Evolutionary conservation across 805 yeast species (phyloP).

Genomic region (Wickerhamiella qilinensis): DNA sequence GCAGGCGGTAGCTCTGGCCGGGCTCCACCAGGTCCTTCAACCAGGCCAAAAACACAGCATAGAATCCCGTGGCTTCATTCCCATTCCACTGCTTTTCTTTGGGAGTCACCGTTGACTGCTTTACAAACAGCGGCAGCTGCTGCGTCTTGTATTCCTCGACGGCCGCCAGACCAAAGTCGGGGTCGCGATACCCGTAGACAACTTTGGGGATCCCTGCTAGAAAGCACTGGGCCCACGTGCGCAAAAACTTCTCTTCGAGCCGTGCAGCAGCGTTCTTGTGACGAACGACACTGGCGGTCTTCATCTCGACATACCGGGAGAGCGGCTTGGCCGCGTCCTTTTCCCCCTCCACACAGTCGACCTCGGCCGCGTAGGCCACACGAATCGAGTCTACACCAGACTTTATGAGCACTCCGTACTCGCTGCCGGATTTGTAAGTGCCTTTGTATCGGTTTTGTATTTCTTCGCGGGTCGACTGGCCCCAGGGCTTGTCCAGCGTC

Average conservation of each 20-base stretch:
- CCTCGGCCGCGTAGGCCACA: slow-evolving; percentile 71
- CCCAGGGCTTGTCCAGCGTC: slow-evolving; percentile 71
- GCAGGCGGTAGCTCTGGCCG: slow-evolving; percentile 25
- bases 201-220: slow-evolving; percentile 69
- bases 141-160: slow-evolving; percentile 67
- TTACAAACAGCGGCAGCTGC: slow-evolving; percentile 42
- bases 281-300: slow-evolving; percentile 45
- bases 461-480: slow-evolving; percentile 42
- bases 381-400: slow-evolving; percentile 68
- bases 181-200: slow-evolving; percentile 77
- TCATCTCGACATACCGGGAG: slow-evolving; percentile 70
- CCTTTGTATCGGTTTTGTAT: slow-evolving; percentile 51
- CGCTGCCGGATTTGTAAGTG: slow-evolving; percentile 54
- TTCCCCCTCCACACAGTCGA: slow-evolving; percentile 79
- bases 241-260: slow-evolving; percentile 63
- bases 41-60: slow-evolving; percentile 77
- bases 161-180: slow-evolving; percentile 40
- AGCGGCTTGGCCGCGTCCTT: slow-evolving; percentile 32
- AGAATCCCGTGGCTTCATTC: slow-evolving; percentile 67
- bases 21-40: slow-evolving; percentile 37
- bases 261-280: slow-evolving; percentile 39
- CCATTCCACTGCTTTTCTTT: slow-evolving; percentile 36
- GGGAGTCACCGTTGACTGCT: slow-evolving; percentile 10
- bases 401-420: slow-evolving; percentile 63
- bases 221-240: slow-evolving; percentile 89